Base-by-base conservation (phyloP, 805 yeast genomes). In the Yamadazyma sp. region DNA sequence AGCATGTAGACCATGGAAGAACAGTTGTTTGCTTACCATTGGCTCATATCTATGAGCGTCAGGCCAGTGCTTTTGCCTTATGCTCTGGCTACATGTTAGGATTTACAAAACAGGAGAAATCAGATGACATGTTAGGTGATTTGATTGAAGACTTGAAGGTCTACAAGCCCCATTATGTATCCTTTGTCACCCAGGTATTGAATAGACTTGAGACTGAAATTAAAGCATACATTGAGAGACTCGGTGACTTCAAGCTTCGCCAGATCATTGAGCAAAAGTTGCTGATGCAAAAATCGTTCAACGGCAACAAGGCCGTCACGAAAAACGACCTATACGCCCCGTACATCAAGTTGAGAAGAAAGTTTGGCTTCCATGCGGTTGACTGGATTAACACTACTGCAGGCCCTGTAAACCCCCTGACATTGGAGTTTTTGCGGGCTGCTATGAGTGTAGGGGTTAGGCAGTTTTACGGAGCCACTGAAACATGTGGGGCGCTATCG, bases 391-490 rank as follows among this genome's bases (percentile, higher is more conserved):
- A 55, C 34, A 58, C 64, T 15, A 71, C 90, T 18, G 79, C 86
- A 15, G 88, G 90, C 3, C 90, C 91, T 16, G 67, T 83, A 44
- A 64, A 84, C 17, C 69, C 72, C 10, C 78, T 72, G 22, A 78
- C 87, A 1, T 62, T 81, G 26, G 59, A 65, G 38, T 83, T 79
- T 54, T 57, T 84, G 49, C 73, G 78, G 49, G 78, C 79, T n/a
- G 70, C 78, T 1, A 67, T 84, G 37, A 75, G 74, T 42, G 57
- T 75, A 38, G 77, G 73, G 64, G 73, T 75, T 41, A 45, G 60
- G 4, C 88, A 82, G 58, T 89, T 90, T 10, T 83, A 82, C 56
- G 90, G 89, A 1, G 66, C 79, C 20, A 78, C 84, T 3, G 87
- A 80, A 54, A 66, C 80, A n/a, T 72, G 78, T 48, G 83, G 82